Evolutionary conservation across 495 filamentous ascomycete species (phyloP), one percentile per base, ranked within the genome.

Genomic region (Amorphotheca resinae): DNA sequence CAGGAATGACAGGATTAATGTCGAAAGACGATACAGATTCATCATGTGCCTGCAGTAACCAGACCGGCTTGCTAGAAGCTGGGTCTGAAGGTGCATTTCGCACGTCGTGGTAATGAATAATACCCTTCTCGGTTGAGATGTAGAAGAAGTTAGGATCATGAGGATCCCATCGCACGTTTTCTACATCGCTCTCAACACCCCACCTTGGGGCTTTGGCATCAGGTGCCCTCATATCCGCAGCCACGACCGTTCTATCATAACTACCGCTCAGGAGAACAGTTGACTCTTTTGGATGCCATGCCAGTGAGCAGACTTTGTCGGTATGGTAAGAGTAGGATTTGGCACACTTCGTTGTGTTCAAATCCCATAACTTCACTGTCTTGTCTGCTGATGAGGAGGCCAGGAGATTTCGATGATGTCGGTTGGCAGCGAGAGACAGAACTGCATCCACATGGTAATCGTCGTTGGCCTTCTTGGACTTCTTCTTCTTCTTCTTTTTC

Each of bases 331-430:
- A 72, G 67, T 99, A 99, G 17, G 87, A 95, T 64, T 95, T 85
- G 50, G 91, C 93, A 62, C 87, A 94, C 59, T 78, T 87, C 33
- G 79, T 67, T 5, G 84, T 95, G 63, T 83, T 82, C 35, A 99
- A 67, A 63, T 99, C 93, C 91, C 91, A 99, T 6, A 99, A 71
- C 64, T 99, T 99, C 43, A 95, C 77, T 0, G 91, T 96, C 58
- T 87, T 83, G 65, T 99, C 91, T 4, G 93, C 93, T 1, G 91
- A 99, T 2, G 82, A 82, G 0, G 91, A 96, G 12, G 89, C 88
- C n/a, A 99, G 76, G 28, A 99, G 75, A 53, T 96, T 95, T 35
- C 87, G 74, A 62, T 96, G 93, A 42, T 84, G 78, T 49, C 87
- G 74, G 63, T 96, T 99, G 33, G 83, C 84, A 8, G 93, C 80